Percentiles rank a stretch among this genome's conserved stretches.
Evolutionary conservation across 2,329 filamentous ascomycete species (phyloP).

Genomic region (Cytospora chrysosperma): DNA sequence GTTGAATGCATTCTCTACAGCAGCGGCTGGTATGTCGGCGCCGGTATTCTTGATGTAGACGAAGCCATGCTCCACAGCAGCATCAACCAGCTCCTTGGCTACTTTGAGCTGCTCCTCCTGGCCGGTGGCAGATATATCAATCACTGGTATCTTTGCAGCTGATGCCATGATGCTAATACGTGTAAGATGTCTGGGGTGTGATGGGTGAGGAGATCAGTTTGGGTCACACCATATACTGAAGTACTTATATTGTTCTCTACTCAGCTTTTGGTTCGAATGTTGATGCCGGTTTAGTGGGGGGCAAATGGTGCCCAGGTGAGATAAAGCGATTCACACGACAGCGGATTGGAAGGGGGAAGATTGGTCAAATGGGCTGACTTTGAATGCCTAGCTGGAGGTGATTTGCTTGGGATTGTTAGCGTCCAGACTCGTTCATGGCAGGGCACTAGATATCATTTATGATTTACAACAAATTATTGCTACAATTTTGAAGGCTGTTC

Average conservation of each 20-base stretch:
- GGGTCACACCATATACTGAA: not conserved
- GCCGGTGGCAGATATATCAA: constrained; percentile 69
- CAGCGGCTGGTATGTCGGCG: constrained; percentile 62
- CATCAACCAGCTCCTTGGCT: constrained; percentile 71
- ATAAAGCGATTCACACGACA: not conserved
- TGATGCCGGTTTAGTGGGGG: constrained; percentile 14
- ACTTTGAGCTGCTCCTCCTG: constrained; percentile 48
- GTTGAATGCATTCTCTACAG: constrained; percentile 70
- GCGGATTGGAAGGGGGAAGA: not conserved
- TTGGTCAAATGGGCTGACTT: not conserved
- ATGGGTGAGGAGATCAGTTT: not conserved
- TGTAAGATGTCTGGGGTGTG: not conserved
- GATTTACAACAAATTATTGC: not conserved
- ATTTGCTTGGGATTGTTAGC: too few species aligned
- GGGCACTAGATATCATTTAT: too few species aligned
- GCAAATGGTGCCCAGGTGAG: not conserved
- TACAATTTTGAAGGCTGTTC: too few species aligned
- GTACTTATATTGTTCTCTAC: not conserved
- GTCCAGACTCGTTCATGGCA: too few species aligned
- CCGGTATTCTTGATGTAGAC: constrained; percentile 81
- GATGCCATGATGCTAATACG: constrained; percentile 29
- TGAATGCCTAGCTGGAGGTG: too few species aligned
- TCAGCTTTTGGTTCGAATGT: too few species aligned
- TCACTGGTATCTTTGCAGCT: constrained; percentile 67
- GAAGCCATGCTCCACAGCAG: constrained; percentile 82